A percentile compares a stretch with the other conserved stretches of the same genome.
These are phyloP conservation scores for Ricinus communis DNA, from an alignment of 345 rosid species.

Conservation along the genomic window DNA sequence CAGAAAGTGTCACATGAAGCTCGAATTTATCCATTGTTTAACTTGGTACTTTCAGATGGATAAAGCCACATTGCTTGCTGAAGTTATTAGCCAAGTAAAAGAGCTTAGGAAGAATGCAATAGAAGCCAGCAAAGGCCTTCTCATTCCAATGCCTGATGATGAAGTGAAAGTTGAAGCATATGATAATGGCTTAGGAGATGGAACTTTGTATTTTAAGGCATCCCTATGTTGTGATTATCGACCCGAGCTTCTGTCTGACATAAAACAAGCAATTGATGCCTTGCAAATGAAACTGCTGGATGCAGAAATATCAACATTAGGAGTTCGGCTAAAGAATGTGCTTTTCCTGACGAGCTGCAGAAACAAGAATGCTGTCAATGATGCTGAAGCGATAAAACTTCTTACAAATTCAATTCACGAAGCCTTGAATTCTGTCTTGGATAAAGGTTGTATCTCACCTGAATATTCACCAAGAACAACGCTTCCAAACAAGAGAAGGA, in stretches of 20 bases:
- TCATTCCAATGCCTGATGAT: constrained; percentile 47
- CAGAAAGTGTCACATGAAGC: not conserved
- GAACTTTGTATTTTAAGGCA: constrained; percentile 37
- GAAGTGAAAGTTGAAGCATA: constrained; percentile 43
- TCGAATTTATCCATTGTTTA: not conserved
- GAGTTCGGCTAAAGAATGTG: constrained; percentile 37
- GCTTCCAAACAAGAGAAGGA: constrained; percentile 36
- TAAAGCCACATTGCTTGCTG: constrained; percentile 51
- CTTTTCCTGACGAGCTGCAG: constrained; percentile 28
- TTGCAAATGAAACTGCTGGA: constrained; percentile 35
- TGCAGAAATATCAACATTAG: constrained; percentile 48
- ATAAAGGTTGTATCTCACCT: constrained; percentile 35
- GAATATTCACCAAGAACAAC: constrained; percentile 35
- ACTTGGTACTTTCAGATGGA: constrained; percentile 40
- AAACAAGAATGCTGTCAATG: constrained; percentile 15
- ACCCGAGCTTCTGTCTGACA: constrained; percentile 41
- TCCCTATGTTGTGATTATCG: constrained; percentile 47
- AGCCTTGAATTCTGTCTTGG: constrained; percentile 38
- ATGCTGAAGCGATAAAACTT: constrained; percentile 14
- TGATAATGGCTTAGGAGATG: constrained; percentile 19
- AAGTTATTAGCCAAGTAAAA: constrained; percentile 38
- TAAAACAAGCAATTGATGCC: constrained; percentile 36
- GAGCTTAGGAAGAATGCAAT: constrained; percentile 36
- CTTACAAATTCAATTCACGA: constrained; percentile 33
- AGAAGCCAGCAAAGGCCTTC: constrained; percentile 37